phyloP scores from a whole-genome alignment of 352 stramenopile genomes.

The Pythium aquatile region DNA sequence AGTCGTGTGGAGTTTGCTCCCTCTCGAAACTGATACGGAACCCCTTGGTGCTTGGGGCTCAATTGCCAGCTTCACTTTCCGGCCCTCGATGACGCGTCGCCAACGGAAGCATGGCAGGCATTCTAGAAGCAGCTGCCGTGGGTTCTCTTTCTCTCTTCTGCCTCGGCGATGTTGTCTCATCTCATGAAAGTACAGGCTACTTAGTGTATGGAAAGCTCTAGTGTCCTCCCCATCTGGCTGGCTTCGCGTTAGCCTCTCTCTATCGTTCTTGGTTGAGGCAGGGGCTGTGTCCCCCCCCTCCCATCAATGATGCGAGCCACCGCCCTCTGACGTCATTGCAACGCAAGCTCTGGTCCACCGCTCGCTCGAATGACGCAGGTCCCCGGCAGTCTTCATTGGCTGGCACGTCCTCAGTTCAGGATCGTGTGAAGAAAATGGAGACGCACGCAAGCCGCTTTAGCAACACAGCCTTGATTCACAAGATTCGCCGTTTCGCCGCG shows the following conservation, averaged over 20 bases:
- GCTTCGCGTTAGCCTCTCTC: not conserved
- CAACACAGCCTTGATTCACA: not conserved
- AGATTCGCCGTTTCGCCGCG: slow-evolving; percentile 11
- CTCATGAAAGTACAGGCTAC: not conserved
- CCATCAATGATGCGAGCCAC: slow-evolving; percentile 2
- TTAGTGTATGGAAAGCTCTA: not conserved
- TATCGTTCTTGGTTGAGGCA: not conserved
- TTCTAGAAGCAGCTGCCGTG: slow-evolving; percentile 19
- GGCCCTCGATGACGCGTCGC: slow-evolving; percentile 1
- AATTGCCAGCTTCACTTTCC: slow-evolving; percentile 1
- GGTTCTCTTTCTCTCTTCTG: slow-evolving; percentile 6
- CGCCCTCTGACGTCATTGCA: slow-evolving; percentile 10
- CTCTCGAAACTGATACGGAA: slow-evolving; percentile 20
- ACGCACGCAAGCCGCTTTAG: slow-evolving; percentile 6
- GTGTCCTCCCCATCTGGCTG: not conserved
- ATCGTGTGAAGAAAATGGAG: not conserved
- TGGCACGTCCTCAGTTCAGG: not conserved
- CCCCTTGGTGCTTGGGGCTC: slow-evolving; percentile 12
- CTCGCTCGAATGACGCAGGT: slow-evolving; percentile 1
- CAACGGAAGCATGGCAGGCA: not conserved
- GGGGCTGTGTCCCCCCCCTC: not conserved
- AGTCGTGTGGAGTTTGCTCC: slow-evolving; percentile 6
- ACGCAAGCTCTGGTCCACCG: not conserved
- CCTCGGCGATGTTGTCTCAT: not conserved
- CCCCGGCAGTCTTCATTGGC: slow-evolving; percentile 1